These are phyloP conservation scores for Talaromyces sp. DNA, from an alignment of 2,329 filamentous ascomycete genomes.

Conservation along the genomic window DNA sequence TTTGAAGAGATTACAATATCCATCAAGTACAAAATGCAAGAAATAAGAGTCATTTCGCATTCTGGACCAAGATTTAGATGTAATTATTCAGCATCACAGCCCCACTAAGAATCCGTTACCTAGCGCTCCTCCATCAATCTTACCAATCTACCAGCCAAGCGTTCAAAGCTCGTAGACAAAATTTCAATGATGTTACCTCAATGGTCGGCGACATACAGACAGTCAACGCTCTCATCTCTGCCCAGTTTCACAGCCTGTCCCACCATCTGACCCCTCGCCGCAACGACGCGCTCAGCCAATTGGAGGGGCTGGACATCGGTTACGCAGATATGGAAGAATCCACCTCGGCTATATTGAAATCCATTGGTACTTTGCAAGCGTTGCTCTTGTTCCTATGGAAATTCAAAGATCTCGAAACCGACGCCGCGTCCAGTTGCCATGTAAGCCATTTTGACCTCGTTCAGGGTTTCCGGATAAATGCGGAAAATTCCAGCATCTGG, in stretches of 20 bases:
- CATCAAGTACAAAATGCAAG: not conserved
- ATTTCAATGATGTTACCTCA: not conserved
- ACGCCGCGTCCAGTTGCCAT: not conserved
- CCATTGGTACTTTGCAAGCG: not conserved
- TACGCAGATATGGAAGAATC: constrained; percentile 1
- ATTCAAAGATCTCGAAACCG: not conserved
- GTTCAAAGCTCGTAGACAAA: not conserved
- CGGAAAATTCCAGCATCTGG: too few species aligned
- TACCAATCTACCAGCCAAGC: not conserved
- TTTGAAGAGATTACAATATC: not conserved
- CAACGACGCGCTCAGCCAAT: not conserved
- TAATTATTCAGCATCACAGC: not conserved
- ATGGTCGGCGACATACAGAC: not conserved
- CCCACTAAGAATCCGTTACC: not conserved
- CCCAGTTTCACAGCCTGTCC: not conserved
- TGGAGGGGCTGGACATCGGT: not conserved
- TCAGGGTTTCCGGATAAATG: too few species aligned
- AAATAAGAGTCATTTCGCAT: not conserved
- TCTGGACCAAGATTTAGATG: not conserved
- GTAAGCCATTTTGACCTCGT: not conserved
- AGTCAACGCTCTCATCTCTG: not conserved
- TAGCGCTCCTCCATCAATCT: not conserved
- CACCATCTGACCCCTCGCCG: not conserved
- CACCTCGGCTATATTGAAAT: not conserved
- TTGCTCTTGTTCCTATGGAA: not conserved